Base-by-base conservation (phyloP, 1,139 yeast genomes). In the Nakaseomyces sp. region DNA sequence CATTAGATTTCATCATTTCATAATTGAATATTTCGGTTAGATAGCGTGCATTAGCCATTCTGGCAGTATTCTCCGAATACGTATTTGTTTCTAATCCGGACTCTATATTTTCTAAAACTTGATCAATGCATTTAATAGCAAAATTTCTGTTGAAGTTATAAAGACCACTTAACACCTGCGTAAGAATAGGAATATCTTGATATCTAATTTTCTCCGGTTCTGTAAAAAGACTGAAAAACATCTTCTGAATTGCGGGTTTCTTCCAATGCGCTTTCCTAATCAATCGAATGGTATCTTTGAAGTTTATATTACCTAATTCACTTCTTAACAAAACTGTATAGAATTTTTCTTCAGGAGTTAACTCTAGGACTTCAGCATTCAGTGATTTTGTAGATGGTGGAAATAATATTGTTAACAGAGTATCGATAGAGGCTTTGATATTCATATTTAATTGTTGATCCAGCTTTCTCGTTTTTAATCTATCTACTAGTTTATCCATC, bases 81-180 rank as follows among this genome's bases (percentile, higher is more conserved):
- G 77, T 79, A 52, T 80, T 77, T 6, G 69, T 53, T 55, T 88
- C 96, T 48, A 87, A 63, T 0, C 89, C 94, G 24, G 78, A 60
- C 8, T 73, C 68, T 13, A 84, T 71, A 26, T 71, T 70, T 55
- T 88, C 96, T 16, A 83, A 51, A 1, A 82, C 50, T n/a, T 74
- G 67, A 57, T 89, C 96, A 40, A 85, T 65, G 1, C 79, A 74
- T 38, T 56, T 57, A 1, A 73, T 65, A 3, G 67, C 63, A 41
- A 76, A 67, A 16, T 64, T 62, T 35, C 66, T 68, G 52, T 72
- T 68, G 38, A 63, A 56, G 7, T 60, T 59, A 20, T 67, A 59
- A 17, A 74, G 50, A 1, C 58, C 60, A 31, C 64, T 61, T 19
- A 84, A 61, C 5, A 83, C 56, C 37, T 63, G 62, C 0, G 88